Evolutionary conservation across 805 yeast genomes (phyloP).

Genomic region (Candida manassasensis): DNA sequence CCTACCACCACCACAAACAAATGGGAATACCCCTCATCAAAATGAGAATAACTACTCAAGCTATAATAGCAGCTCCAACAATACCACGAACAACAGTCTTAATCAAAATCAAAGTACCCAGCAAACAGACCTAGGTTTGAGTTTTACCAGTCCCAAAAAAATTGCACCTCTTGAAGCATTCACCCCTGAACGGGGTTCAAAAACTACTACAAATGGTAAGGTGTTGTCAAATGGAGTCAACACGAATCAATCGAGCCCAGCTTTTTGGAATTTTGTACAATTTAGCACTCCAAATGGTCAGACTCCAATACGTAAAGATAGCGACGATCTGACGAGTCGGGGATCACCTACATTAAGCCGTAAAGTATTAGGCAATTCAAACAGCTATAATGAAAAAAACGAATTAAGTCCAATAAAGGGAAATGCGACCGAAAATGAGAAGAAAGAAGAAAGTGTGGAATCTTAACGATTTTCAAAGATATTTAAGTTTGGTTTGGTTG

Average conservation of each 20-base stretch:
- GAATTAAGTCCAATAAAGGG: constrained; percentile 15
- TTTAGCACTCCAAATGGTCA: constrained; percentile 49
- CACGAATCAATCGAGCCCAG: constrained; percentile 70
- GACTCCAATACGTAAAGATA: constrained; percentile 36
- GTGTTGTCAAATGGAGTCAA: constrained; percentile 17
- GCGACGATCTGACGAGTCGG: constrained; percentile 34
- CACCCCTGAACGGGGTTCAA: constrained; percentile 41
- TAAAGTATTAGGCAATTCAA: constrained; percentile 13
- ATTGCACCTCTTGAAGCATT: constrained; percentile 39
- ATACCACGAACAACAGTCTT: constrained; percentile 3
- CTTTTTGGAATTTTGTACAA: constrained; percentile 89
- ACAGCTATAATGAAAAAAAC: constrained; percentile 9
- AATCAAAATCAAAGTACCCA: constrained; percentile 16
- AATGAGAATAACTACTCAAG: constrained; percentile 3
- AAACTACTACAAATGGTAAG: constrained; percentile 18
- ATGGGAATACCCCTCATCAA: constrained; percentile 4
- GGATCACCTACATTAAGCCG: constrained; percentile 38
- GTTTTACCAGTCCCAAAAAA: constrained; percentile 40
- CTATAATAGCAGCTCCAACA: constrained; percentile 5
- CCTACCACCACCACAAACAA: constrained; percentile 28
- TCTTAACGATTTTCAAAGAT: no score
- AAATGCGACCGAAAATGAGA: neutral
- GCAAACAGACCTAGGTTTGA: constrained; percentile 30
- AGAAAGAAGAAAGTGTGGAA: constrained; percentile 4
- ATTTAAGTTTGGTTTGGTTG: no score